Conservation (phyloP, 352 stramenopile genomes). For the Salisapilia sapeloensis region DNA sequence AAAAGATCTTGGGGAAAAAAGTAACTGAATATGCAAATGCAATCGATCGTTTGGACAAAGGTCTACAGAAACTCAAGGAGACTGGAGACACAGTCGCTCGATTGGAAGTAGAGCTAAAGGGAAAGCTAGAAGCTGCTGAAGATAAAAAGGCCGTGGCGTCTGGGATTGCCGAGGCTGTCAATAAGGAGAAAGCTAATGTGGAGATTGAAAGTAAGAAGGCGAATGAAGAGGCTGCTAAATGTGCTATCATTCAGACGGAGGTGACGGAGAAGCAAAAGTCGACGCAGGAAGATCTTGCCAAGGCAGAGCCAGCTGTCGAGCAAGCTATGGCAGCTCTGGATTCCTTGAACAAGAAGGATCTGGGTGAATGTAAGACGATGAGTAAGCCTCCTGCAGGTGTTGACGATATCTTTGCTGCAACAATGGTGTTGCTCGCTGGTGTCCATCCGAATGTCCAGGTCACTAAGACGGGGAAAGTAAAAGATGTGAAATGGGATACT, state of each 20-base stretch:
- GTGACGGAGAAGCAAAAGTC: conserved; percentile 87
- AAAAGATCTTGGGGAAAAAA: conserved; percentile 86
- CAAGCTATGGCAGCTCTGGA: conserved; percentile 93
- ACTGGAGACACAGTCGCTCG: conserved; percentile 85
- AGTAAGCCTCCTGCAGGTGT: conserved; percentile 86
- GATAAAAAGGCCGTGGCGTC: conserved; percentile 91
- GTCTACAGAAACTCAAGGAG: conserved; percentile 86
- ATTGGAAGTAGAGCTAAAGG: conserved; percentile 90
- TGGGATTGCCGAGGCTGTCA: conserved; percentile 89
- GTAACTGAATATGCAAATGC: conserved; percentile 76
- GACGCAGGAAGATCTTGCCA: conserved; percentile 82
- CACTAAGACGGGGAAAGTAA: conserved; percentile 91
- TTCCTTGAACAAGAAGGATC: conserved; percentile 93
- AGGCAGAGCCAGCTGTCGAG: conserved; percentile 88
- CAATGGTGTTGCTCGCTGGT: conserved; percentile 88
- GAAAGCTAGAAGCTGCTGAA: conserved; percentile 90
- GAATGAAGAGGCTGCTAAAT: conserved; percentile 84
- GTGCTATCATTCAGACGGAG: conserved; percentile 87
- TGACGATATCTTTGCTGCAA: conserved; percentile 89
- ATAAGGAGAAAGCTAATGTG: conserved; percentile 92
- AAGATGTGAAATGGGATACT: conserved; percentile 90
- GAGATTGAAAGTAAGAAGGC: conserved; percentile 90
- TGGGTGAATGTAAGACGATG: conserved; percentile 95
- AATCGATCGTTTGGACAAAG: conserved; percentile 86
- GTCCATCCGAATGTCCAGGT: conserved; percentile 89